phyloP scores from a whole-genome alignment of 2,329 filamentous ascomycete species.

The Lasiodiplodia theobromae region DNA sequence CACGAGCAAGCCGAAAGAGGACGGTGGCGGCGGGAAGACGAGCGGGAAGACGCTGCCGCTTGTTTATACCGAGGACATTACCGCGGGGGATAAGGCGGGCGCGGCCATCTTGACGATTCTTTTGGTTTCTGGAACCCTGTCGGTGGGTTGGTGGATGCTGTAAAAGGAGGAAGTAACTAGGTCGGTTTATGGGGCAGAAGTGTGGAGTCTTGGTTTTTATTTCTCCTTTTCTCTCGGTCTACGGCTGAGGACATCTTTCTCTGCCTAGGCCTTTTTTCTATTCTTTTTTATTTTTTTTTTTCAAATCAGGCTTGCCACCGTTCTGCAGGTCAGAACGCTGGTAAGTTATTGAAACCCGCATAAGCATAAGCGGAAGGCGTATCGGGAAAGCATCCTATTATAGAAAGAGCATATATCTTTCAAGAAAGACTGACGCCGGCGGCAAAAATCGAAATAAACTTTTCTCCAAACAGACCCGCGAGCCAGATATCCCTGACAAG shows the following conservation, averaged over 20 bases:
- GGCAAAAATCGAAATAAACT: too few species aligned
- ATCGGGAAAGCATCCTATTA: background rate
- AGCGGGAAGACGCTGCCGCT: background rate
- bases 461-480: too few species aligned
- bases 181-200: background rate
- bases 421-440: too few species aligned
- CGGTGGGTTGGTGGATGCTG: slow-evolving; percentile 35
- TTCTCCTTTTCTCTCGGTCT: background rate
- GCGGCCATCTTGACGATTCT: slow-evolving; percentile 40
- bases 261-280: background rate
- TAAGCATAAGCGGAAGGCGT: background rate
- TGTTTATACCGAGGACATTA: slow-evolving; percentile 37
- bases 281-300: background rate
- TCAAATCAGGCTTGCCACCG: background rate
- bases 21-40: slow-evolving; percentile 38
- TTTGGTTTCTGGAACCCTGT: background rate
- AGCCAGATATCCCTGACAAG: too few species aligned
- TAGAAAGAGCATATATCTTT: background rate
- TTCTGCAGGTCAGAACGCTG: background rate
- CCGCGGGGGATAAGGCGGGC: slow-evolving; percentile 49
- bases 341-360: background rate
- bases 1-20: slow-evolving; percentile 55
- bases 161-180: background rate
- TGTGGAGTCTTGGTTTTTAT: background rate
- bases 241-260: background rate